Conservation (phyloP, 179 eudicot species). For the Silene coronaria region DNA sequence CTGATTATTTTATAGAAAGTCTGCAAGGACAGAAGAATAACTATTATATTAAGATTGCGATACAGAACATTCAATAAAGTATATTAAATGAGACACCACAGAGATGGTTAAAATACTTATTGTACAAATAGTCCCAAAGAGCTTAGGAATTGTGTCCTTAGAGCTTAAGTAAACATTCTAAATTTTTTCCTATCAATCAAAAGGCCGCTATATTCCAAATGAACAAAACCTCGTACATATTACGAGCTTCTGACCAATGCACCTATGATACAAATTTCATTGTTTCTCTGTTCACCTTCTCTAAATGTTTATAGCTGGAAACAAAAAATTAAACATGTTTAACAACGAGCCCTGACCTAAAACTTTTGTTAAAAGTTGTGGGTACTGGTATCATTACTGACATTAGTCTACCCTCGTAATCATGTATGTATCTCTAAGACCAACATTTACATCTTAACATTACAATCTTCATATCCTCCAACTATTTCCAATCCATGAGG, state of each 20-base stretch:
- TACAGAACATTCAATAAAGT: not conserved
- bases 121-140: not conserved
- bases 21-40: conserved; percentile 18
- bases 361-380: too few relatives aligned
- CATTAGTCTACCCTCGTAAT: too few relatives aligned
- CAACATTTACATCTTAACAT: too few relatives aligned
- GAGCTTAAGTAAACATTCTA: not conserved
- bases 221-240: not conserved
- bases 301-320: not conserved
- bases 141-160: not conserved
- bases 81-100: not conserved
- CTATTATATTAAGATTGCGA: not conserved
- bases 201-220: not conserved
- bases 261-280: not conserved
- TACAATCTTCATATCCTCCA: too few relatives aligned
- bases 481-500: too few relatives aligned
- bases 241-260: not conserved
- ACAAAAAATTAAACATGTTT: not conserved
- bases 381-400: too few relatives aligned
- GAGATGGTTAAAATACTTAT: not conserved
- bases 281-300: not conserved
- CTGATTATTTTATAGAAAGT: conserved; percentile 47
- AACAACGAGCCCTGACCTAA: too few relatives aligned
- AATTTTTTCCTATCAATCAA: not conserved
- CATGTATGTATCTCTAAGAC: too few relatives aligned